Base-by-base conservation (phyloP, 176 grass and related monocot genomes). In the Cenchrus purpureus region DNA sequence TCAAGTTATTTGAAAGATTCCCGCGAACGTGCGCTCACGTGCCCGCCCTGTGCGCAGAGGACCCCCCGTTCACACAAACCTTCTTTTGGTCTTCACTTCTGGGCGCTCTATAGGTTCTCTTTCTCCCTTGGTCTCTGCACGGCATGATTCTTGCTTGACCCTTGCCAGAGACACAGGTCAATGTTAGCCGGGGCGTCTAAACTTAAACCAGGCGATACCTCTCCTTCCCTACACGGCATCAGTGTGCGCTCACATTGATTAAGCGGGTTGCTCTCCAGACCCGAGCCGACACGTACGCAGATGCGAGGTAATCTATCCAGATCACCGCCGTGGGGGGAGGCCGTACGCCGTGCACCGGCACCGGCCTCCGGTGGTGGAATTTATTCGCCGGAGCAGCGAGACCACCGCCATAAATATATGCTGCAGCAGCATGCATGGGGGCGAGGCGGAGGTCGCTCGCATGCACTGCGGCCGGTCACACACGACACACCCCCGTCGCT, bases 381-480 rank as follows among this genome's bases (percentile, higher is more conserved):
- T 87, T 79, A 90, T 63, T 84, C 74, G 68, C 8, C 80, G 31
- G 88, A 16, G 65, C 72, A 31, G 83, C 81, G 71, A 82, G 83
- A 85, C 78, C 71, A 65, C 59, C 81, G 32, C 22, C 65, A 83
- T 79, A 68, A 90, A 83, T 79, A 83, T 79, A 34, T 74, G 1
- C 15, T n/a, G 19, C 37, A 20, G 72, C 73, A 40, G 37, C 37
- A 40, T 40, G 37, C 37, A 78, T 55, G 78, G 40, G 72, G 22
- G 67, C 32, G 49, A 2, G 73, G 6, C 70, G 63, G 48, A 73
- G 84, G 7, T 48, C 54, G 52, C 52, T 44, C 71, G 31, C 17
- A 43, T 58, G 48, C 71, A n/a, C 16, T 2, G 0, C 19, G 57
- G 8, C 9, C 19, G n/a, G 10, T 12, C 10, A 44, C 45, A 37